Conservation (phyloP, 2,329 filamentous ascomycete species). For the Biscogniauxia sp. region DNA sequence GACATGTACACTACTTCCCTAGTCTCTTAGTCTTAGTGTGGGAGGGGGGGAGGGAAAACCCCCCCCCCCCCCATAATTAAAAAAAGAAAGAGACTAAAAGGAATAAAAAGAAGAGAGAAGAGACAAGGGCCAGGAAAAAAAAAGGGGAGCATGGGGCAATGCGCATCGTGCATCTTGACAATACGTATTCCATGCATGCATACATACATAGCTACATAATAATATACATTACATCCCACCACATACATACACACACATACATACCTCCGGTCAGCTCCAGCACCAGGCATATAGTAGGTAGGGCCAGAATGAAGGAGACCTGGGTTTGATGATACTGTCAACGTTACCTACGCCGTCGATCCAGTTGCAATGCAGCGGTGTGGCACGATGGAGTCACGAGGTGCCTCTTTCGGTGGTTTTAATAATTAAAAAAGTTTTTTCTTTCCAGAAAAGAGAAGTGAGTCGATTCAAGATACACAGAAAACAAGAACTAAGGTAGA, state of each 20-base stretch:
- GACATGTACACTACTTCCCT: neutral
- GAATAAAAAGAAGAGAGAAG: neutral
- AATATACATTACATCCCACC: too few relatives aligned
- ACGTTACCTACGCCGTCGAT: neutral
- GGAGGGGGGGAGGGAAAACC: too few relatives aligned
- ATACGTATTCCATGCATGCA: too few relatives aligned
- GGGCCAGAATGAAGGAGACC: neutral
- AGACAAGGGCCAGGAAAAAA: neutral
- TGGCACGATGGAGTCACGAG: neutral
- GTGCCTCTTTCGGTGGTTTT: neutral
- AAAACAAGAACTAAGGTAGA: too few relatives aligned
- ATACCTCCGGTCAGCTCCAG: neutral
- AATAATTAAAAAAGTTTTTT: neutral
- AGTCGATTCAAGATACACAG: too few relatives aligned
- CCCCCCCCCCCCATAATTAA: neutral
- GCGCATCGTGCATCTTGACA: too few relatives aligned
- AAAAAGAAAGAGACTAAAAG: constrained; percentile 2
- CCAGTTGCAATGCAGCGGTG: neutral
- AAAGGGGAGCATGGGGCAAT: constrained; percentile 10
- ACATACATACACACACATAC: constrained; percentile 7
- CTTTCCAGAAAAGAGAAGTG: too few relatives aligned
- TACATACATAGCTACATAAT: too few relatives aligned
- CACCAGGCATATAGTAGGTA: neutral
- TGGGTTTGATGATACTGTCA: neutral
- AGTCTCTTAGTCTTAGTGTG: too few relatives aligned